Base-by-base conservation (phyloP, 805 yeast species). In the Ogataea saltuana region DNA sequence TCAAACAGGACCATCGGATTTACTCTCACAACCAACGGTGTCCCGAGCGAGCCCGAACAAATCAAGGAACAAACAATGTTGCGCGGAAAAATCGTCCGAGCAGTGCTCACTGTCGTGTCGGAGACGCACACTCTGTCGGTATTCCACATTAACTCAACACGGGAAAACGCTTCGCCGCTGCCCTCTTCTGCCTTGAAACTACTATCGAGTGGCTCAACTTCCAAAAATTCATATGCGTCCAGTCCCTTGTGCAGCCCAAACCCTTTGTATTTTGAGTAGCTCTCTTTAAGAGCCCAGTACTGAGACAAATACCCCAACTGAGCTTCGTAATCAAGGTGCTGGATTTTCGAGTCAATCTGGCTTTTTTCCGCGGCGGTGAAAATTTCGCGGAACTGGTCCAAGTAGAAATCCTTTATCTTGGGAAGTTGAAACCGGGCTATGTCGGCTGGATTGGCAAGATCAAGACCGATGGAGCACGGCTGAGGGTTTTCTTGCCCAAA, bases 251-350 rank as follows among this genome's bases (percentile, higher is more conserved):
- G 53, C 11, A 80, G 59, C 0, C 95, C 95, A 13, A 71, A 62
- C 0, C 95, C 95, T 2, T 74, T 53, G 28, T 72, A 75, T 54
- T 87, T 87, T 6, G 86, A 74, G 55, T 78, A 84, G 16, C 88
- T 79, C 58, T 87, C 96, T 57, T 87, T 87, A 41, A 87, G 60
- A 0, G 95, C 85, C 96, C 96, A 87, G 26, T 74, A 70, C 29
- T 78, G 78, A 15, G 83, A 75, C 51, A 83, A 75, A 8, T 45
- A 25, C 11, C 39, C 29, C 12, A 67, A 49, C 6, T 55, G 48
- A n/a, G 34, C 44, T 7, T 45, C 28, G 10, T 7, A 11, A 3
- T 42, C 33, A 6, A 42, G 31, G 4, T 16, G 18, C 13, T 26
- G 23, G 15, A 54, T 42, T 2, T 51, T 36, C 0, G 20, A n/a